phyloP scores from a whole-genome alignment of 805 yeast species.

The Wickerhamomyces sydowiorum region DNA sequence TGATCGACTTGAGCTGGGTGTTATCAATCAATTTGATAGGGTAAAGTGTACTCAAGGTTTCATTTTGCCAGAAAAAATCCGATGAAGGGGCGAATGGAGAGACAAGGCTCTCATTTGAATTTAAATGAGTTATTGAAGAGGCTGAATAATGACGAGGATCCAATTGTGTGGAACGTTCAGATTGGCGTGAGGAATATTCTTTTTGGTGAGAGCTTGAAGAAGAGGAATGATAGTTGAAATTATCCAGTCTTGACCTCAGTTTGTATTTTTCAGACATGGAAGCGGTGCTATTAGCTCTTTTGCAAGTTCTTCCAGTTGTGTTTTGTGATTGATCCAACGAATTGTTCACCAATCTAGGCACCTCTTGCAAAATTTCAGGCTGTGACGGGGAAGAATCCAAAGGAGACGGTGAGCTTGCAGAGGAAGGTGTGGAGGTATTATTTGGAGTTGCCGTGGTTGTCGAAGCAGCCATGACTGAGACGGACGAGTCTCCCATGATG shows the following conservation, averaged over 20 bases:
- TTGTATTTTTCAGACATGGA: constrained; percentile 19
- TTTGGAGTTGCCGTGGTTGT: not conserved
- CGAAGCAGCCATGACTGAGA: not conserved
- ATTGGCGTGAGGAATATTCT: not conserved
- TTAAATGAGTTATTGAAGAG: constrained; percentile 1
- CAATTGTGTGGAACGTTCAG: not conserved
- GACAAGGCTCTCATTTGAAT: not conserved
- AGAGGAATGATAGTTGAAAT: not conserved
- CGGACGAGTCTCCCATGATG: not conserved
- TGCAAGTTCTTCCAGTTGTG: constrained; percentile 7
- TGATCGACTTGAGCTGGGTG: constrained; percentile 11
- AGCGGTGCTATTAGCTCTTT: constrained; percentile 17
- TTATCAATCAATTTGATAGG: constrained; percentile 18
- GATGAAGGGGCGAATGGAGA: constrained; percentile 9
- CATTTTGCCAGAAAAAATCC: constrained; percentile 15
- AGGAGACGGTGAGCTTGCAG: too few relatives aligned
- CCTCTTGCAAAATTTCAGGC: not conserved
- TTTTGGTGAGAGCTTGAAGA: not conserved
- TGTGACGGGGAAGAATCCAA: too few relatives aligned
- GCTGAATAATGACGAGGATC: constrained; percentile 2
- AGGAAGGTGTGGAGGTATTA: not conserved
- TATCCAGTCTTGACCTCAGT: constrained; percentile 15
- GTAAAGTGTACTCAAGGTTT: constrained; percentile 8
- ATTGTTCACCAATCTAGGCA: not conserved
- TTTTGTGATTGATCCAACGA: not conserved